These are phyloP conservation scores for Sambucus nigra DNA, from an alignment of 129 eudicot species.

Conservation along the genomic window DNA sequence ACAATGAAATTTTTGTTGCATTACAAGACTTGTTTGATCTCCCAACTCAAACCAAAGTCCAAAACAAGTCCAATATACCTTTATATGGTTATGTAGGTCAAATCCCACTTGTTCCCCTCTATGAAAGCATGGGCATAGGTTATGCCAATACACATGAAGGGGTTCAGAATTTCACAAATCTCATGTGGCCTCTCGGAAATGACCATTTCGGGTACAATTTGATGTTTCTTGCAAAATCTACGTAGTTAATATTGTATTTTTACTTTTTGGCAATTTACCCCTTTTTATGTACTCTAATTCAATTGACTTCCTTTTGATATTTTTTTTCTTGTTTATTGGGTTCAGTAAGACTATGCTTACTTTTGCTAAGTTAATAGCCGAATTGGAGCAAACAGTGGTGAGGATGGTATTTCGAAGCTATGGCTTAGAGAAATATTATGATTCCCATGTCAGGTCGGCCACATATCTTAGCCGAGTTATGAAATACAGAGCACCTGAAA, in stretches of 20 bases:
- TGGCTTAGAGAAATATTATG: constrained; percentile 23
- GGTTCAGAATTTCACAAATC: constrained; percentile 27
- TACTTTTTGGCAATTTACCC: no score
- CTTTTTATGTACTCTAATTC: neutral
- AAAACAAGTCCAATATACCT: constrained; percentile 46
- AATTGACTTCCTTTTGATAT: neutral
- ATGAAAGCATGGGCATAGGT: constrained; percentile 66
- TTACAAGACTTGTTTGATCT: constrained; percentile 41
- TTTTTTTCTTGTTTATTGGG: neutral
- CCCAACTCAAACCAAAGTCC: constrained; percentile 38
- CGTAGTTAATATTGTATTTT: neutral
- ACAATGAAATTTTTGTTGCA: constrained; percentile 27
- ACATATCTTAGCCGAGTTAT: constrained; percentile 27
- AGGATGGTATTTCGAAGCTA: constrained; percentile 33
- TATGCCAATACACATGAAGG: constrained; percentile 43
- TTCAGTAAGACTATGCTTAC: constrained; percentile 27
- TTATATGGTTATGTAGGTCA: constrained; percentile 62
- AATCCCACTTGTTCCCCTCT: constrained; percentile 48
- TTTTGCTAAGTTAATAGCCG: constrained; percentile 18
- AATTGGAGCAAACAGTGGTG: constrained; percentile 19
- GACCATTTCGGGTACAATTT: constrained; percentile 34
- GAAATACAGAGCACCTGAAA: constrained; percentile 25
- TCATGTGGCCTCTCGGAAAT: constrained; percentile 62
- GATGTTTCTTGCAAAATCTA: neutral
- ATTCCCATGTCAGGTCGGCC: constrained; percentile 17